phyloP scores from a whole-genome alignment of 2,329 filamentous ascomycete species.

The Colletotrichum acutatum region DNA sequence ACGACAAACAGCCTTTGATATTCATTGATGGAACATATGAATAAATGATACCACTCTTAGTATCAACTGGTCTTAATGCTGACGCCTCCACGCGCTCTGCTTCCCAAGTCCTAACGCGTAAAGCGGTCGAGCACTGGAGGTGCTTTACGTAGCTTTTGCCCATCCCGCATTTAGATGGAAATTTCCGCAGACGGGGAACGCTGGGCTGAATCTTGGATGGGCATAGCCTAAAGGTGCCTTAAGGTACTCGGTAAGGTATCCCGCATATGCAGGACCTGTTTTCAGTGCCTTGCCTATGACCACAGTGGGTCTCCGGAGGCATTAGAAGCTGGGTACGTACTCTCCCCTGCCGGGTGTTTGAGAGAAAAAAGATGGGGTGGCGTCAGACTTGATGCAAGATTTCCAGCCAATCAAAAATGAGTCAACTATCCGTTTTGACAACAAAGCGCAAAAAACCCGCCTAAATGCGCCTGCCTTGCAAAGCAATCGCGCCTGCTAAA shows the following conservation, averaged over 20 bases:
- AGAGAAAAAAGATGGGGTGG: slow-evolving; percentile 32
- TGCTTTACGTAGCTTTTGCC: background rate
- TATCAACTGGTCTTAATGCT: background rate
- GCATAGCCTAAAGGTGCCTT: background rate
- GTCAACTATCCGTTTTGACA: slow-evolving; percentile 1
- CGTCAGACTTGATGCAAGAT: slow-evolving; percentile 23
- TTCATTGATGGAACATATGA: background rate
- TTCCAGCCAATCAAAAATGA: slow-evolving; percentile 38
- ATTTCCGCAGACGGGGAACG: slow-evolving; percentile 3
- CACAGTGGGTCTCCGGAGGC: background rate
- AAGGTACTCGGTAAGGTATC: background rate
- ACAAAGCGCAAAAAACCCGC: slow-evolving; percentile 23
- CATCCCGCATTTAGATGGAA: slow-evolving; percentile 12
- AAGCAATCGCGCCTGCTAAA: slow-evolving; percentile 27
- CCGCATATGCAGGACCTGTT: background rate
- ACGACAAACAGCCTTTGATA: background rate
- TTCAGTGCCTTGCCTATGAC: background rate
- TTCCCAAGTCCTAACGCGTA: background rate
- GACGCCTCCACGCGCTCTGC: background rate
- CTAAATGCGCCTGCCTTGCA: slow-evolving; percentile 10
- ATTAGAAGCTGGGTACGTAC: slow-evolving; percentile 11
- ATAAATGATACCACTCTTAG: background rate
- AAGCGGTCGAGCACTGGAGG: background rate
- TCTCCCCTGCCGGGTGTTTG: background rate
- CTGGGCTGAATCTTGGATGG: slow-evolving; percentile 14